These are phyloP conservation scores for Trifolium dubium DNA, from an alignment of 306 rosid genomes.

Conservation along the genomic window DNA sequence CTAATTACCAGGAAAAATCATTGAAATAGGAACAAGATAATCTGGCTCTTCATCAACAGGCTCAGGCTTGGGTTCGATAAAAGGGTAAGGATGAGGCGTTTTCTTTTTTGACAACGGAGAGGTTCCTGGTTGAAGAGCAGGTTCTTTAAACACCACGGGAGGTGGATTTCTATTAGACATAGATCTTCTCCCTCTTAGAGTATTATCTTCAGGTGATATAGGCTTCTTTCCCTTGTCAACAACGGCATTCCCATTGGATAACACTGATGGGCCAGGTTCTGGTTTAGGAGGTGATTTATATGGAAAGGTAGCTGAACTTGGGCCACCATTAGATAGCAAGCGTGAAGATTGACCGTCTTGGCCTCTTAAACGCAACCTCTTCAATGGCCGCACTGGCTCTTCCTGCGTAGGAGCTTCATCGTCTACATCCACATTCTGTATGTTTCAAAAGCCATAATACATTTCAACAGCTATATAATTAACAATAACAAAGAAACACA, in stretches of 20 bases:
- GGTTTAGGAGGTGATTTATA: constrained; percentile 63
- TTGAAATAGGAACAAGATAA: constrained; percentile 60
- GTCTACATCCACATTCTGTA: constrained; percentile 49
- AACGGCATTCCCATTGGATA: constrained; percentile 44
- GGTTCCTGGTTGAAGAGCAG: constrained; percentile 46
- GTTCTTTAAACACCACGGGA: constrained; percentile 49
- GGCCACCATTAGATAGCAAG: constrained; percentile 36
- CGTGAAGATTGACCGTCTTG: constrained; percentile 54
- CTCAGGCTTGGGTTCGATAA: constrained; percentile 84
- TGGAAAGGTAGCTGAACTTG: constrained; percentile 43
- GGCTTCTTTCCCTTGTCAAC: constrained; percentile 79
- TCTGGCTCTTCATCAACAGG: constrained; percentile 56
- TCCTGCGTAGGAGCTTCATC: constrained; percentile 49
- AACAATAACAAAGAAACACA: constrained; percentile 12
- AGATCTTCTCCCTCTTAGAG: constrained; percentile 43
- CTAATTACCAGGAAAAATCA: constrained; percentile 65
- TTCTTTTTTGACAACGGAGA: constrained; percentile 40
- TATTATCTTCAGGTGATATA: constrained; percentile 45
- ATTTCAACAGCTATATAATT: constrained; percentile 39
- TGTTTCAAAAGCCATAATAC: constrained; percentile 39
- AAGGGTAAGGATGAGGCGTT: constrained; percentile 39
- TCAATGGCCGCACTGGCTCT: constrained; percentile 68
- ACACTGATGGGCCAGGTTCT: constrained; percentile 52
- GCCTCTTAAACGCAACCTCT: constrained; percentile 76
- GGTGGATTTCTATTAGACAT: constrained; percentile 40